A percentile compares a stretch with the other conserved stretches of the same genome.
phyloP scores from a whole-genome alignment of 2,329 filamentous ascomycete genomes.

The Alternaria gansuensis region DNA sequence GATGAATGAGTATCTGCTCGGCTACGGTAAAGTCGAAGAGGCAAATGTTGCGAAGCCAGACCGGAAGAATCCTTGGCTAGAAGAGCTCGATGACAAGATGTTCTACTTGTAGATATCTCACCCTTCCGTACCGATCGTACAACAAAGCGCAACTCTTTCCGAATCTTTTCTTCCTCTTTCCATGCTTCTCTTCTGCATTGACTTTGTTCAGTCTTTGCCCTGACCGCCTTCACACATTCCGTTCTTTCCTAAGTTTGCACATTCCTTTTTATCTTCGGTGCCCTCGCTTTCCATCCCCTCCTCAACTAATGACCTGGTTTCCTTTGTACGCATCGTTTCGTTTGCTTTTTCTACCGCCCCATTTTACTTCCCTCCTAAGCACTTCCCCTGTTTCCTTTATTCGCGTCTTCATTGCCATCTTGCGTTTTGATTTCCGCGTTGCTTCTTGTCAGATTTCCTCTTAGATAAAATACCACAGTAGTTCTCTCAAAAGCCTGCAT shows the following conservation, averaged over 20 bases:
- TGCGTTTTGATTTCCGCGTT: not conserved
- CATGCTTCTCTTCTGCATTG: not conserved
- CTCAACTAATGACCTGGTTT: too few species aligned
- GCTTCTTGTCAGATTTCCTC: not conserved
- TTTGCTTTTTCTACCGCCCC: not conserved
- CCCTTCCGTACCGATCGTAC: too few species aligned
- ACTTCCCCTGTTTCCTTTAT: not conserved
- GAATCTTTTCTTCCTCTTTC: too few species aligned
- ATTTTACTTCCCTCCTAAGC: not conserved
- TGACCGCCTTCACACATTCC: not conserved
- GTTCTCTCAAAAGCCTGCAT: not conserved
- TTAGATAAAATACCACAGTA: not conserved
- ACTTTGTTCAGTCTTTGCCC: not conserved
- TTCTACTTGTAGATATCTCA: slow-evolving; percentile 9
- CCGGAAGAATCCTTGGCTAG: slow-evolving; percentile 7
- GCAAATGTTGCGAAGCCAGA: not conserved
- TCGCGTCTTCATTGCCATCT: not conserved
- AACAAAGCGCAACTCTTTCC: too few species aligned
- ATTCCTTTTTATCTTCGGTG: not conserved
- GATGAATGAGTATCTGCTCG: slow-evolving; percentile 10
- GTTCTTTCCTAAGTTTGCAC: not conserved
- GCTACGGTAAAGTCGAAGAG: not conserved
- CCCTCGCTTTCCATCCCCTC: too few species aligned
- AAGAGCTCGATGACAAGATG: slow-evolving; percentile 13
- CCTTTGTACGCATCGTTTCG: too few species aligned